These are phyloP conservation scores for Dissophora globulifera DNA, from an alignment of 192 early-diverging fungal species.

Conservation along the genomic window DNA sequence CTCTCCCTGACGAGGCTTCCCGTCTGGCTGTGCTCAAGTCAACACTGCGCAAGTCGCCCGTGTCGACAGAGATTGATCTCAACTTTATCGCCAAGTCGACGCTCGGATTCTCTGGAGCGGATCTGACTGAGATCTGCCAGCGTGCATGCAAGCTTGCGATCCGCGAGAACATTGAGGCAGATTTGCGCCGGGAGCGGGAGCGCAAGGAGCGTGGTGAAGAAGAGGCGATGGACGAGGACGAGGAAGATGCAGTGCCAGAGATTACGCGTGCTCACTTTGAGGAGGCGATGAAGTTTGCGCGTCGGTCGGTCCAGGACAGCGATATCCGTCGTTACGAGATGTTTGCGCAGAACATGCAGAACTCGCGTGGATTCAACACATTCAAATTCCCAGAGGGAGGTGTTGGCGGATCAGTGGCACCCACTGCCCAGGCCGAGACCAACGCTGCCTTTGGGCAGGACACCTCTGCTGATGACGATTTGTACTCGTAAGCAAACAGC, in stretches of 20 bases:
- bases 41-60: constrained; percentile 95
- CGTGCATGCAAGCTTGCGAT: constrained; percentile 98
- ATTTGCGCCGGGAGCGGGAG: constrained; percentile 78
- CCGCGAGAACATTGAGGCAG: constrained; percentile 93
- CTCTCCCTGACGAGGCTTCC: constrained; percentile 89
- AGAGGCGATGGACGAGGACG: constrained; percentile 79
- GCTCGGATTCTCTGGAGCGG: constrained; percentile 97
- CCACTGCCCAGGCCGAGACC: constrained; percentile 39
- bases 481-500: constrained; percentile 72
- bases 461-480: constrained; percentile 75
- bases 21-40: constrained; percentile 87
- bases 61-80: constrained; percentile 83
- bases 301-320: constrained; percentile 93
- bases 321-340: constrained; percentile 99
- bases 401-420: constrained; percentile 54
- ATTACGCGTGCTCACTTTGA: constrained; percentile 96
- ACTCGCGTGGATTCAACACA: constrained; percentile 90
- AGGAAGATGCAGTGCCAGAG: constrained; percentile 89
- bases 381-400: constrained; percentile 96
- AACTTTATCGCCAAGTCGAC: constrained; percentile 87
- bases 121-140: constrained; percentile 98
- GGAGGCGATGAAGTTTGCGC: constrained; percentile 98
- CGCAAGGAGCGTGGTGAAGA: constrained; percentile 85
- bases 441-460: constrained; percentile 73
- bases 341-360: constrained; percentile 99